Base-by-base conservation (phyloP, 2,329 filamentous ascomycete genomes). In the Coniochaeta prunicola region DNA sequence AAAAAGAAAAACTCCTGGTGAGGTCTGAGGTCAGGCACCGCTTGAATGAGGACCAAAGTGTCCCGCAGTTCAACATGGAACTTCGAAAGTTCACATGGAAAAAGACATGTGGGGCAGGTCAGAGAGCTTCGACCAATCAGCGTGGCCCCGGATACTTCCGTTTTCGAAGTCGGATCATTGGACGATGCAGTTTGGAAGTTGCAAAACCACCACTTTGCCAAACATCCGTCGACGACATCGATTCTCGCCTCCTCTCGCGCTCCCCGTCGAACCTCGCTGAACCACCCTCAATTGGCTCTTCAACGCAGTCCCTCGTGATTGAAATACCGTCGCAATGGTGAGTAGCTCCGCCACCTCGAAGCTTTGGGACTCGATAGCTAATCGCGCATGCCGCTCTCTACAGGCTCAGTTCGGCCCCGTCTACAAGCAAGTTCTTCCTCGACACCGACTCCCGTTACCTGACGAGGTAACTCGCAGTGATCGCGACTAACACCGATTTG, bases 381-480 rank as follows among this genome's bases (percentile, higher is more conserved):
- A 60, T 58, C 59, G 38, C 56, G 55, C 59, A 60, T 34, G 15
- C n/a, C 42, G 5, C 36, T 56, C 33, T 4, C 24, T 56, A 6
- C 34, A 56, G 54, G 33, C 54, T 21, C 17, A 38, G 10, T 40
- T 42, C 19, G 53, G 57, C 50, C 58, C 61, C 57, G 38, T 65
- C 58, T 65, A 65, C 64, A 65, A 64, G 64, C 63, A 63, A 57
- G 64, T 65, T 57, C 57, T 30, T 53, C 48, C 40, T 4, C 58
- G 50, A 48, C 15, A 3, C 15, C 48, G 57, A 31, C 57, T 21
- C 5, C 53, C 12, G 26, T n/a, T 10, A 55, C 33, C 8, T 33
- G 24, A 30, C 53, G 45, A 50, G 21, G 26, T 36, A 36, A 34
- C 13, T 10, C n/a, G 33, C 6, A 19, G 45, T 50, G 2, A 38